Percentiles rank a stretch among this genome's conserved stretches.
Evolutionary conservation across 768 basidiomycete species (phyloP).

Genomic region (Tylopilus intermedius): DNA sequence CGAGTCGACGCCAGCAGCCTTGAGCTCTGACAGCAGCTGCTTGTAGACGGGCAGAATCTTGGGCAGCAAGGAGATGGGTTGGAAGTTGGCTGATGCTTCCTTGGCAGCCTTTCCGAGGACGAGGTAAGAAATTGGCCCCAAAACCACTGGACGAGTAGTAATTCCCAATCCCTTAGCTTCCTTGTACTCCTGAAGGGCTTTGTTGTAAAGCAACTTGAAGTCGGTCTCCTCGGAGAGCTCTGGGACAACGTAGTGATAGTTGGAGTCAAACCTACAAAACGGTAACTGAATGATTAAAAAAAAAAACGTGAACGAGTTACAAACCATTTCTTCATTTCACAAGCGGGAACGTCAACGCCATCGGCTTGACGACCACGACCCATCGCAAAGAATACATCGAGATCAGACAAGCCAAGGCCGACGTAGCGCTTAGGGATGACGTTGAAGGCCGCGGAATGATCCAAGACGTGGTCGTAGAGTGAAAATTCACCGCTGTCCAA

Average conservation of each 20-base stretch:
- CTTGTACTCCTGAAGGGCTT: slow-evolving; percentile 87
- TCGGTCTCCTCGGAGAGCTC: slow-evolving; percentile 87
- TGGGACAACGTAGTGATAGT: slow-evolving; percentile 98
- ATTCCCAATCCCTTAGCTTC: slow-evolving; percentile 91
- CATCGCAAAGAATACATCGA: slow-evolving; percentile 98
- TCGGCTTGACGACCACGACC: slow-evolving; percentile 95
- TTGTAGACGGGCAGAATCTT: slow-evolving; percentile 90
- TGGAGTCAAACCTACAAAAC: slow-evolving; percentile 82
- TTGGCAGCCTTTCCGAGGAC: slow-evolving; percentile 87
- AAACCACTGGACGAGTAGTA: slow-evolving; percentile 88
- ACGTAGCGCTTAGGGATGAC: slow-evolving; percentile 93
- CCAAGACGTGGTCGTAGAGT: slow-evolving; percentile 97
- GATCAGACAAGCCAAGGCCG: slow-evolving; percentile 76
- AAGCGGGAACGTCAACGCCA: slow-evolving; percentile 93
- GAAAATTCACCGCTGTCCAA: slow-evolving; percentile 88
- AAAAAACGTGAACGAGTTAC: slow-evolving; percentile 23
- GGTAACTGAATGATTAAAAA: not conserved
- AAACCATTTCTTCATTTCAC: slow-evolving; percentile 99
- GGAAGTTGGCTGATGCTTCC: slow-evolving; percentile 76
- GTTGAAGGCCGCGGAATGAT: slow-evolving; percentile 94
- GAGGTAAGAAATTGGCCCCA: slow-evolving; percentile 95
- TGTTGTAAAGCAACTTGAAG: slow-evolving; percentile 95
- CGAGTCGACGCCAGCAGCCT: slow-evolving; percentile 87
- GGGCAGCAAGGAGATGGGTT: slow-evolving; percentile 85
- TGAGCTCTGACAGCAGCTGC: slow-evolving; percentile 84